phyloP scores from a whole-genome alignment of 805 yeast species.

The Wickerhamiella lipophila region DNA sequence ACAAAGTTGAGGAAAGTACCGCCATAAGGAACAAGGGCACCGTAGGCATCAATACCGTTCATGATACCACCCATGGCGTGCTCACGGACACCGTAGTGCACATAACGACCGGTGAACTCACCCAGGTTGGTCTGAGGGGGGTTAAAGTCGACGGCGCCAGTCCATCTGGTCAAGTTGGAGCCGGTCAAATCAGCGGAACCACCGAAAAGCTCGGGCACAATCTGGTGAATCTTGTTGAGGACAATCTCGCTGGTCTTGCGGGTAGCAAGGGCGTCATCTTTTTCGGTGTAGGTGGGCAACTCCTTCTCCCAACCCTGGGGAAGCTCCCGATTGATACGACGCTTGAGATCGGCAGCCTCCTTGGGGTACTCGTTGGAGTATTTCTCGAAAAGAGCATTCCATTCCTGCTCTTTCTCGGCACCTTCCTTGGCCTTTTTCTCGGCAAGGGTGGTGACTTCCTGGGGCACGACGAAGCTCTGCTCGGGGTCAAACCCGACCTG shows the following conservation, averaged over 20 bases:
- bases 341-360: constrained; percentile 60
- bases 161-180: constrained; percentile 86
- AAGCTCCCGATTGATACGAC: constrained; percentile 66
- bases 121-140: constrained; percentile 70
- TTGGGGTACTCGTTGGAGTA: constrained; percentile 64
- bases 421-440: constrained; percentile 44
- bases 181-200: constrained; percentile 98
- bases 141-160: constrained; percentile 82
- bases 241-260: constrained; percentile 86
- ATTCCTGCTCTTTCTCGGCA: constrained; percentile 54
- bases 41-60: constrained; percentile 91
- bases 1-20: constrained; percentile 96
- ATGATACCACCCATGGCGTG: constrained; percentile 98
- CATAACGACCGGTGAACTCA: constrained; percentile 79
- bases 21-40: constrained; percentile 79
- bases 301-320: constrained; percentile 70
- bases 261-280: constrained; percentile 77
- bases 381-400: constrained; percentile 52
- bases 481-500: constrained; percentile 82
- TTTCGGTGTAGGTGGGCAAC: constrained; percentile 68
- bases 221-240: constrained; percentile 46
- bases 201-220: constrained; percentile 80
- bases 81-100: constrained; percentile 97
- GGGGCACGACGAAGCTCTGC: constrained; percentile 63
- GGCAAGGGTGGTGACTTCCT: constrained; percentile 68